Conservation (phyloP, 2,329 filamentous ascomycete species). For the Daldinia eschscholtzii region DNA sequence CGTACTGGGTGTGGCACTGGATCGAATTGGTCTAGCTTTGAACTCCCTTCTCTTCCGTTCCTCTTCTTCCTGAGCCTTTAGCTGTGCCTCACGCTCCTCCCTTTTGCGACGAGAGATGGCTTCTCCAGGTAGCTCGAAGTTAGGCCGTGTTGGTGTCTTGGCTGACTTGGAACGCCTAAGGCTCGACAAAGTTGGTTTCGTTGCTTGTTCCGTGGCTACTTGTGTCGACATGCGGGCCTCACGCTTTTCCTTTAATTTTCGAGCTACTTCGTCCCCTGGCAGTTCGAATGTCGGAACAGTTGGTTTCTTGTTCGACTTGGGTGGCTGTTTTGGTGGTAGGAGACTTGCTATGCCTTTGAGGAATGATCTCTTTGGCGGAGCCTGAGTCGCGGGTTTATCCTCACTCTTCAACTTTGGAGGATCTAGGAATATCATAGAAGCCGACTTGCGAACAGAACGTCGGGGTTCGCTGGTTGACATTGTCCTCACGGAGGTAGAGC, state of each 20-base stretch:
- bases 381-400: constrained; percentile 44
- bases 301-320: constrained; percentile 66
- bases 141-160: constrained; percentile 66
- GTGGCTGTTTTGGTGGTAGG: constrained; percentile 60
- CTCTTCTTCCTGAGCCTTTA: constrained; percentile 70
- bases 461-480: constrained; percentile 56
- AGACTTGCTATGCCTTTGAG: constrained; percentile 57
- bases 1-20: constrained; percentile 57
- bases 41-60: constrained; percentile 72
- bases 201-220: constrained; percentile 46
- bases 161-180: constrained; percentile 63
- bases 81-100: constrained; percentile 64
- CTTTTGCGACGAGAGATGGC: constrained; percentile 69
- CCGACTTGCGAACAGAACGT: constrained; percentile 58
- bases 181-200: constrained; percentile 51
- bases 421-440: constrained; percentile 57
- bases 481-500: constrained; percentile 58
- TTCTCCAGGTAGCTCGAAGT: constrained; percentile 74
- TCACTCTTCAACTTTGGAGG: constrained; percentile 45
- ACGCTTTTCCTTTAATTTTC: constrained; percentile 48
- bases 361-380: constrained; percentile 48
- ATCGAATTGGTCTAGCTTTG: constrained; percentile 70
- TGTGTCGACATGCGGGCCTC: constrained; percentile 65
- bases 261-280: constrained; percentile 71
- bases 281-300: constrained; percentile 72